These are phyloP conservation scores for Furcasterigmium furcatum DNA, from an alignment of 2,329 filamentous ascomycete species.

Conservation along the genomic window DNA sequence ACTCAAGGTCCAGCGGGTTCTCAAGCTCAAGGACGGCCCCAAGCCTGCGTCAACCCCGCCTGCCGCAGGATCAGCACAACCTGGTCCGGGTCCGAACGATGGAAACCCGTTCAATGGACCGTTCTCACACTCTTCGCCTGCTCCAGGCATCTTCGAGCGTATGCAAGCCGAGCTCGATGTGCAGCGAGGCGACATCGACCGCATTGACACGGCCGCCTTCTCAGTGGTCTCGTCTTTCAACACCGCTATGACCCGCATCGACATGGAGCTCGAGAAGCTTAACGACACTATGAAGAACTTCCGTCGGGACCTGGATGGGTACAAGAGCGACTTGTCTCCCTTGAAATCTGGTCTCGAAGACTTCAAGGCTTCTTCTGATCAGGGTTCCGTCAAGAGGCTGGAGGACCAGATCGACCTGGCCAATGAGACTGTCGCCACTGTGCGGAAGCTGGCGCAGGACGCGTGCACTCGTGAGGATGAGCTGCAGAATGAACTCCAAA, in stretches of 20 bases:
- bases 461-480: slow-evolving; percentile 10
- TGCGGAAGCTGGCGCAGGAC: slow-evolving; percentile 14
- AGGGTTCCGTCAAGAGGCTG: slow-evolving; percentile 11
- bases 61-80: background rate
- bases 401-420: slow-evolving; percentile 19
- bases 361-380: slow-evolving; percentile 9
- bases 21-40: slow-evolving; percentile 23
- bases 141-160: slow-evolving; percentile 5
- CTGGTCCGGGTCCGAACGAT: background rate
- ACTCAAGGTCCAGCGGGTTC: slow-evolving; percentile 25
- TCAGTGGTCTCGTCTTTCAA: slow-evolving; percentile 33
- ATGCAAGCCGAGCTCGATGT: slow-evolving; percentile 27
- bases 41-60: slow-evolving; percentile 1
- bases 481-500: slow-evolving; percentile 17
- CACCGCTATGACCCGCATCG: slow-evolving; percentile 26
- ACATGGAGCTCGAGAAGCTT: slow-evolving; percentile 27
- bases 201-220: slow-evolving; percentile 30
- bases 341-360: slow-evolving; percentile 20
- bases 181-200: slow-evolving; percentile 29
- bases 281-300: slow-evolving; percentile 21
- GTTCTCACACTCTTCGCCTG: background rate
- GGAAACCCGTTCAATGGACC: no score
- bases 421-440: slow-evolving; percentile 13
- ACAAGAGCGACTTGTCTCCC: slow-evolving; percentile 20
- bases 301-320: slow-evolving; percentile 15